Percentiles rank a stretch among this genome's conserved stretches.
phyloP scores from a whole-genome alignment of 2,329 filamentous ascomycete species.

The Cercospora janseana region DNA sequence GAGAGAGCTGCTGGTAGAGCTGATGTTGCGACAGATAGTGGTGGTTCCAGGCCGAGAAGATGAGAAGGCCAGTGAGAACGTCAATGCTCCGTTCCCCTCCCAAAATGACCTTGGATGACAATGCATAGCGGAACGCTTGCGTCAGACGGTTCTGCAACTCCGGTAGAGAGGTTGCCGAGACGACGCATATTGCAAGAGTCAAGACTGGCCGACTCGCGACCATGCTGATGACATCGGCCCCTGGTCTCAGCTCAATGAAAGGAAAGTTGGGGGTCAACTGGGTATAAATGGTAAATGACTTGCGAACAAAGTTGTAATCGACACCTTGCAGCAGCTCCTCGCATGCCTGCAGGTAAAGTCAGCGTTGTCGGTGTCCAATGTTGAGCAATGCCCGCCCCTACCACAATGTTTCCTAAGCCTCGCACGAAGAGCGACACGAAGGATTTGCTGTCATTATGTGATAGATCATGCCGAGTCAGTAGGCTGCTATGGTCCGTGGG shows the following conservation, averaged over 20 bases:
- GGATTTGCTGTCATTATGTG: slow-evolving; percentile 27
- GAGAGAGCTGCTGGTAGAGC: slow-evolving; percentile 29
- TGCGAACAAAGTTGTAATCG: slow-evolving; percentile 31
- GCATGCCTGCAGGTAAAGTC: slow-evolving; percentile 15
- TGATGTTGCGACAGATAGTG: slow-evolving; percentile 29
- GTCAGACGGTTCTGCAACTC: slow-evolving; percentile 27
- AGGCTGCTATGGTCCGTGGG: slow-evolving; percentile 16
- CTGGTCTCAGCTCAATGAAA: slow-evolving; percentile 28
- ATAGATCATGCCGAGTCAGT: slow-evolving; percentile 24
- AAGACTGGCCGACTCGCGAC: slow-evolving; percentile 26
- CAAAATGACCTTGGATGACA: slow-evolving; percentile 30
- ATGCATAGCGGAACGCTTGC: slow-evolving; percentile 29
- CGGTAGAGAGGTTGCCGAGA: slow-evolving; percentile 24
- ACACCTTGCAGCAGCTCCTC: slow-evolving; percentile 28
- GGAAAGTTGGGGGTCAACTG: slow-evolving; percentile 28
- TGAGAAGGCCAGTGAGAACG: slow-evolving; percentile 29
- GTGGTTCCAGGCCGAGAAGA: slow-evolving; percentile 32
- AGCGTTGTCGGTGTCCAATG: not conserved
- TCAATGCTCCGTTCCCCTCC: slow-evolving; percentile 30
- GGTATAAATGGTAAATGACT: slow-evolving; percentile 28
- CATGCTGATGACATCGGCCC: slow-evolving; percentile 25
- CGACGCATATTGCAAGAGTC: slow-evolving; percentile 31
- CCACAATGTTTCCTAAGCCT: slow-evolving; percentile 23
- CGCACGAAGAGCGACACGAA: slow-evolving; percentile 28
- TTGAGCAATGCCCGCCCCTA: no score